Evolutionary conservation across 2,329 filamentous ascomycete genomes (phyloP).

Genomic region (Xylariales sp.): DNA sequence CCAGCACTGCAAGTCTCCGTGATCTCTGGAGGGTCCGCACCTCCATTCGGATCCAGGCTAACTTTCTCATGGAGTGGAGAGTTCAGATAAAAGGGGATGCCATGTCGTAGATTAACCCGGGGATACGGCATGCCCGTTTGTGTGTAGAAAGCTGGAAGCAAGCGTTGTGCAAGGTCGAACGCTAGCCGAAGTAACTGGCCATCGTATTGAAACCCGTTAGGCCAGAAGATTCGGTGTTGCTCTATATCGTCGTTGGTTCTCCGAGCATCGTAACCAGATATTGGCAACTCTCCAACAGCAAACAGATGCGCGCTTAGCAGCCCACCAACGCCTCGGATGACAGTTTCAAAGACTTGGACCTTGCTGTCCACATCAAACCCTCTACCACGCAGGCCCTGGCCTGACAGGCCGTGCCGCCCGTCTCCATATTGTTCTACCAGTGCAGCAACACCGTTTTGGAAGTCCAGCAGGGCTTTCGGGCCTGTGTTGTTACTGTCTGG

Average conservation of each 20-base stretch:
- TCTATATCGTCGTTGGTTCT: conserved; percentile 39
- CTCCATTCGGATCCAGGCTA: conserved; percentile 33
- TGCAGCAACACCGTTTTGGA: conserved; percentile 72
- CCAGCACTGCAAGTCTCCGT: conserved; percentile 97
- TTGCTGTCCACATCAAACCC: conserved; percentile 97
- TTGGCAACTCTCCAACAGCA: conserved; percentile 84
- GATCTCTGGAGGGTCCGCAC: conserved; percentile 57
- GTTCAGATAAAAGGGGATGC: conserved; percentile 88
- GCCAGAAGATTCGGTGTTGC: conserved; percentile 60
- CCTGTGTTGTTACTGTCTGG: conserved; percentile 48
- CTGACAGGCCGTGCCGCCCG: conserved; percentile 63
- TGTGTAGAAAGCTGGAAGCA: conserved; percentile 90
- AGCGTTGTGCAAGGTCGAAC: conserved; percentile 73
- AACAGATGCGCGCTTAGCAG: conserved; percentile 91
- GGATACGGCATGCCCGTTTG: conserved; percentile 90
- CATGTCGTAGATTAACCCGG: conserved; percentile 83
- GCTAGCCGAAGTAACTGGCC: conserved; percentile 89
- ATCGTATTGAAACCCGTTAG: conserved; percentile 75
- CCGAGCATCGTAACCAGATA: conserved; percentile 65
- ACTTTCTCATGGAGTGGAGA: conserved; percentile 67
- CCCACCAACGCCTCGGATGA: conserved; percentile 88
- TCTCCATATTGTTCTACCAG: conserved; percentile 85
- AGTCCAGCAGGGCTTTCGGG: conserved; percentile 62
- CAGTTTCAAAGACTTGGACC: conserved; percentile 97
- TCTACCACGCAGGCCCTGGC: conserved; percentile 65